phyloP scores from a whole-genome alignment of 192 early-diverging fungal species.

The Mortierella hygrophila region DNA sequence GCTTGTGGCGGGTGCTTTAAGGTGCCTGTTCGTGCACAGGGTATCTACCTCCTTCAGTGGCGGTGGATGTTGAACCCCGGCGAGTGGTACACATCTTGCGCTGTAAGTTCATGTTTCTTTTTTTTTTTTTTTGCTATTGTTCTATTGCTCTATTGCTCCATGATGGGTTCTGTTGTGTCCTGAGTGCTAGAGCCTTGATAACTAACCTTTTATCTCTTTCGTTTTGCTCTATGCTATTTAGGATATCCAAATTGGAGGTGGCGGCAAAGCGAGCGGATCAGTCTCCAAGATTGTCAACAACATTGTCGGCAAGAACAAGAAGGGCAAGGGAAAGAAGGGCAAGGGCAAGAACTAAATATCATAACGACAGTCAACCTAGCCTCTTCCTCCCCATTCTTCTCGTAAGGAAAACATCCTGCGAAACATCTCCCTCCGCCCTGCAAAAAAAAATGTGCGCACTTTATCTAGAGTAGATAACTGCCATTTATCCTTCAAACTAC shows the following conservation, averaged over 20 bases:
- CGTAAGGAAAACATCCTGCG: neutral
- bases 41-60: conserved; percentile 50
- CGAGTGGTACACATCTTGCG: conserved; percentile 57
- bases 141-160: neutral
- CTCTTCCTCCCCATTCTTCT: neutral
- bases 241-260: conserved; percentile 24
- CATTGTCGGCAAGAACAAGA: neutral
- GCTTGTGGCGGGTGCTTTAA: conserved; percentile 54
- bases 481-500: neutral
- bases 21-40: conserved; percentile 35
- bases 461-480: neutral
- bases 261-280: neutral
- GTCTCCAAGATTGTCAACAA: neutral
- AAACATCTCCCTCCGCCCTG: neutral
- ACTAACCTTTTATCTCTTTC: neutral
- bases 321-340: neutral
- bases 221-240: neutral
- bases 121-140: neutral
- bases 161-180: too few species aligned
- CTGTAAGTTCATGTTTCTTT: conserved; percentile 27
- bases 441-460: neutral
- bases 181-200: neutral
- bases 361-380: too few species aligned
- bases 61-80: conserved; percentile 52
- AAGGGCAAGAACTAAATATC: neutral